These are phyloP conservation scores for Avena sativa DNA, from an alignment of 176 grass and related monocot species.

Conservation along the genomic window DNA sequence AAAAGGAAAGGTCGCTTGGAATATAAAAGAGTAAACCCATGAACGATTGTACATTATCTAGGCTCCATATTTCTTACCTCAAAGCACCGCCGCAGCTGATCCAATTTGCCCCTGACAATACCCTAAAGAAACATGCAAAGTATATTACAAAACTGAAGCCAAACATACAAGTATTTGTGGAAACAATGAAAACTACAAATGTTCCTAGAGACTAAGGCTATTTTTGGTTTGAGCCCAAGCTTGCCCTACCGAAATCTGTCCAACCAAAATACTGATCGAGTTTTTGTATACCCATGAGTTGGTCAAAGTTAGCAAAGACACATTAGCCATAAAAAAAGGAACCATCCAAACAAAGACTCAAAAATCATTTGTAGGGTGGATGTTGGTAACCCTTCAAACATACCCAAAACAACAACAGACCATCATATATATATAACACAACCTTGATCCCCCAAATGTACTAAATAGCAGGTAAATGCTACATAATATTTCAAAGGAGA, in stretches of 20 bases:
- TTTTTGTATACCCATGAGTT: not conserved
- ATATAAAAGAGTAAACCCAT: conserved; percentile 28
- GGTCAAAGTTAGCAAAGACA: not conserved
- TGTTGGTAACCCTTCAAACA: not conserved
- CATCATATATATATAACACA: not conserved
- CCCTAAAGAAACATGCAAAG: conserved; percentile 54
- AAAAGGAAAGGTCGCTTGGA: not conserved
- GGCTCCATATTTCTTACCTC: conserved; percentile 58
- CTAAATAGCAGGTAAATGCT: not conserved
- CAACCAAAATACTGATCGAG: not conserved
- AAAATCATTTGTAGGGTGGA: not conserved
- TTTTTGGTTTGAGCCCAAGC: not conserved
- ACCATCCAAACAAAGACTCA: not conserved
- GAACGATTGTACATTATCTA: conserved; percentile 18
- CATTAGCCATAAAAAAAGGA: not conserved
- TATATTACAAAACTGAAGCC: conserved; percentile 32
- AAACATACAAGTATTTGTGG: conserved; percentile 12
- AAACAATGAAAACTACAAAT: not conserved
- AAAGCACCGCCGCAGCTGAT: conserved; percentile 94
- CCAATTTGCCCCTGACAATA: conserved; percentile 96
- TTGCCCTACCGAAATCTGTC: not conserved
- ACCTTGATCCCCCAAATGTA: not conserved
- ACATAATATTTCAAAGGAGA: conserved; percentile 4
- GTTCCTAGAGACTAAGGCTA: not conserved
- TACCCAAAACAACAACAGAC: not conserved